These are phyloP conservation scores for Phialophora verrucosa DNA, from an alignment of 2,329 filamentous ascomycete species.

Conservation along the genomic window DNA sequence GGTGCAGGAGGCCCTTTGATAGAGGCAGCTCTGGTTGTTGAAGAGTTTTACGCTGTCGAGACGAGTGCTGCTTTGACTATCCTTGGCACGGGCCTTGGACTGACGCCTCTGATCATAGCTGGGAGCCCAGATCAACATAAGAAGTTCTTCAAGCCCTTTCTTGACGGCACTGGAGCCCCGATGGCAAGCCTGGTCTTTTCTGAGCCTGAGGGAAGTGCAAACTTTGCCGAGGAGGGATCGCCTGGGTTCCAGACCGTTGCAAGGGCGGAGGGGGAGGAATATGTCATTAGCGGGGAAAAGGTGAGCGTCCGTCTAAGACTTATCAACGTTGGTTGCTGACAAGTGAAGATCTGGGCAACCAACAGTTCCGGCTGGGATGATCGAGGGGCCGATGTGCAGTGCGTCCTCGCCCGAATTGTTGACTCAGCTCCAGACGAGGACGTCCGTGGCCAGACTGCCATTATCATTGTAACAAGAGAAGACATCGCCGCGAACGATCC, in stretches of 20 bases:
- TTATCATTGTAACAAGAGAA: constrained; percentile 57
- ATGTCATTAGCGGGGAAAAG: constrained; percentile 62
- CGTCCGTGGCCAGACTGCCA: constrained; percentile 51
- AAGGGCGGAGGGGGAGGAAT: constrained; percentile 55
- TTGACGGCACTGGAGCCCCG: constrained; percentile 52
- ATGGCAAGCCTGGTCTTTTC: constrained; percentile 60
- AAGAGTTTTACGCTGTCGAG: constrained; percentile 61
- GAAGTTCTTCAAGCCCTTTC: constrained; percentile 57
- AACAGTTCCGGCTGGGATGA: constrained; percentile 62
- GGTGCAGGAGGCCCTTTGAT: constrained; percentile 54
- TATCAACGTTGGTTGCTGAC: not conserved
- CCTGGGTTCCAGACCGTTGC: constrained; percentile 59
- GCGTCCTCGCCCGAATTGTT: constrained; percentile 57
- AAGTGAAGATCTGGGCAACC: constrained; percentile 58
- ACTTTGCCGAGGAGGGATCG: constrained; percentile 58
- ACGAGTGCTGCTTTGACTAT: constrained; percentile 57
- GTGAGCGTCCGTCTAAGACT: constrained; percentile 36
- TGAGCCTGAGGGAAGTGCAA: constrained; percentile 60
- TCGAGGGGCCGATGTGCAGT: constrained; percentile 58
- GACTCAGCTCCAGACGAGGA: constrained; percentile 34
- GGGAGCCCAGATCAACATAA: constrained; percentile 50
- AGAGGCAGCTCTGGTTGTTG: constrained; percentile 58
- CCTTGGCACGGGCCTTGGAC: constrained; percentile 58
- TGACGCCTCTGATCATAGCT: constrained; percentile 58
- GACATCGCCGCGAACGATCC: constrained; percentile 54